phyloP scores from a whole-genome alignment of 2,329 filamentous ascomycete genomes.

The Fusarium musae region DNA sequence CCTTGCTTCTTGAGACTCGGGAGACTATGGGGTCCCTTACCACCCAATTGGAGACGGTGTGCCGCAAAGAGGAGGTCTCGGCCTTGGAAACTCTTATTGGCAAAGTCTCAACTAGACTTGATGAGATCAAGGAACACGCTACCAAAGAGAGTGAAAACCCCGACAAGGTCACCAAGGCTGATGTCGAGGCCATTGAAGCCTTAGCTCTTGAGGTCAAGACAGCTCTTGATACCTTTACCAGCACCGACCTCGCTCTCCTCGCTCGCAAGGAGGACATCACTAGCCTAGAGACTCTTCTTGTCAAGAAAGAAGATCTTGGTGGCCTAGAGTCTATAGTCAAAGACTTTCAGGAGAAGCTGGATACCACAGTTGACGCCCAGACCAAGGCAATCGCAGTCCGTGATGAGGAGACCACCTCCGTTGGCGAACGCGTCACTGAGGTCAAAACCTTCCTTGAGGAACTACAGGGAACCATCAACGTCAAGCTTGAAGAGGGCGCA shows the following conservation, averaged over 20 bases:
- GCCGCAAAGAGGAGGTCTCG: conserved; percentile 82
- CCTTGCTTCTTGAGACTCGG: conserved; percentile 76
- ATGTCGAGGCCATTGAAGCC: conserved; percentile 83
- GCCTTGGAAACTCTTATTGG: conserved; percentile 81
- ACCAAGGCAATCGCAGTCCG: conserved; percentile 85
- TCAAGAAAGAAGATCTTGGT: conserved; percentile 76
- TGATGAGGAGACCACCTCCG: conserved; percentile 82
- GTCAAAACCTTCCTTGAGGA: conserved; percentile 82
- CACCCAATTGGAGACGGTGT: conserved; percentile 74
- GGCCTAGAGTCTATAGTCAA: conserved; percentile 75
- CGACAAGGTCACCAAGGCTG: conserved; percentile 80
- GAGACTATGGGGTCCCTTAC: conserved; percentile 75
- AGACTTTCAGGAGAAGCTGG: conserved; percentile 75
- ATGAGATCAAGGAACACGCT: conserved; percentile 75
- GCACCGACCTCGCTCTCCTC: conserved; percentile 76
- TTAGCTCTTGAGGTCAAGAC: conserved; percentile 87
- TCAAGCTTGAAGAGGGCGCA: conserved; percentile 79
- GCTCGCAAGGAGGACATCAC: conserved; percentile 79
- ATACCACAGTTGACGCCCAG: conserved; percentile 76
- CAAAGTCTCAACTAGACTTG: conserved; percentile 79
- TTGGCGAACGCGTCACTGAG: conserved; percentile 81
- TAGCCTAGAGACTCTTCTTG: conserved; percentile 72
- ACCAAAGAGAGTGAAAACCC: conserved; percentile 65
- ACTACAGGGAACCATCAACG: conserved; percentile 79
- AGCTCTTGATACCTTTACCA: conserved; percentile 75